These are phyloP conservation scores for Syzygium oleosum DNA, from an alignment of 345 rosid genomes.

Conservation along the genomic window DNA sequence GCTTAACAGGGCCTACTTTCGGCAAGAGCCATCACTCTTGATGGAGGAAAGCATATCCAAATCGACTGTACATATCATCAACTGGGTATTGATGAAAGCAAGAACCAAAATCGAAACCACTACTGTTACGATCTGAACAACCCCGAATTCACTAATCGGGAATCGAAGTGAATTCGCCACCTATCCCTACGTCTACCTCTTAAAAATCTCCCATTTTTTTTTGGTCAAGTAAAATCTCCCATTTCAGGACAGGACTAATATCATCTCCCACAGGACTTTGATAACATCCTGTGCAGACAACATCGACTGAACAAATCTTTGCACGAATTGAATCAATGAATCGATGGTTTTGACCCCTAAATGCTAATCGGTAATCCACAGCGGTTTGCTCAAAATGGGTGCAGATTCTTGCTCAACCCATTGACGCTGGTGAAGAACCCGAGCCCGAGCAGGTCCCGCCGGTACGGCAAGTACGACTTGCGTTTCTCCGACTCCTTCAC, in stretches of 20 bases:
- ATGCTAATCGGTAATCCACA: background rate
- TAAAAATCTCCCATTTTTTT: too few relatives aligned
- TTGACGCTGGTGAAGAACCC: constrained; percentile 62
- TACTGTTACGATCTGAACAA: background rate
- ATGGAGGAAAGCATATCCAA: background rate
- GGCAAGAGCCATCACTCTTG: background rate
- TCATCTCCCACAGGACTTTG: background rate
- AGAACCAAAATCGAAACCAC: background rate
- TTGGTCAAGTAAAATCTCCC: too few relatives aligned
- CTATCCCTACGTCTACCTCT: background rate
- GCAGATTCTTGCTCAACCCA: constrained; percentile 60
- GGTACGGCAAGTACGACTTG: constrained; percentile 58
- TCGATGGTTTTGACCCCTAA: background rate
- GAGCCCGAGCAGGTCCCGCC: constrained; percentile 45
- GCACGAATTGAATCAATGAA: background rate
- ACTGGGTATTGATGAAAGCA: background rate
- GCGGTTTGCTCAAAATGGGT: constrained; percentile 34
- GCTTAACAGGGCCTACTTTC: too few relatives aligned
- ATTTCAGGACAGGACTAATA: background rate
- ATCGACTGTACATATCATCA: background rate
- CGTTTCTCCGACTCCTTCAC: constrained; percentile 43
- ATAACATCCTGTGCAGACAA: background rate
- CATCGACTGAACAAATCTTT: background rate
- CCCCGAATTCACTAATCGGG: background rate
- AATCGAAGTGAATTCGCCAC: background rate